These are phyloP conservation scores for Cucurbita maxima DNA, from an alignment of 306 rosid genomes.

Conservation along the genomic window DNA sequence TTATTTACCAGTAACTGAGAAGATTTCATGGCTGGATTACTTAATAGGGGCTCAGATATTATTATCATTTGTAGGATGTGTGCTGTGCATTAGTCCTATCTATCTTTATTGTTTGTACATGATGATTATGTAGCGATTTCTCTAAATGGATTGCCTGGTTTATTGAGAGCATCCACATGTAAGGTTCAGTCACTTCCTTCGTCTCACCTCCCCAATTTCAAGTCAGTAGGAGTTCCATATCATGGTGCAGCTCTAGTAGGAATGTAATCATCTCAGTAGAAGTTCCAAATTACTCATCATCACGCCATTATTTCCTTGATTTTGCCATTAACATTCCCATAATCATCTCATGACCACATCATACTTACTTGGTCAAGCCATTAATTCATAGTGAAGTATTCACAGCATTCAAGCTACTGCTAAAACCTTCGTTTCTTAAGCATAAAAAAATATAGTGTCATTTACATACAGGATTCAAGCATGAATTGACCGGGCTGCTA, in stretches of 20 bases:
- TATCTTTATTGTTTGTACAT: conserved; percentile 27
- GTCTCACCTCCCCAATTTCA: background rate
- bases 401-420: background rate
- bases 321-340: background rate
- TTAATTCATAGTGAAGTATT: background rate
- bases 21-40: conserved; percentile 31
- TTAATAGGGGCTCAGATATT: conserved; percentile 27
- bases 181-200: background rate
- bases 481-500: background rate
- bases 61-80: conserved; percentile 39
- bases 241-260: background rate
- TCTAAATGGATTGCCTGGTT: background rate
- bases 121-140: background rate
- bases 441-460: background rate
- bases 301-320: background rate
- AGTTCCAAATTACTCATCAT: conserved; percentile 2
- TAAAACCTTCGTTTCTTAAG: background rate
- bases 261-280: background rate
- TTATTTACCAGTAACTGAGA: conserved; percentile 37
- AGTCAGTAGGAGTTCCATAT: conserved; percentile 1
- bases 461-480: conserved; percentile 1
- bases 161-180: background rate
- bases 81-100: conserved; percentile 43
- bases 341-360: conserved; percentile 2
- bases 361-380: background rate